Evolutionary conservation across 495 filamentous ascomycete species (phyloP), one percentile per base, ranked within the genome.

Genomic region (Chaetomium fimeti): DNA sequence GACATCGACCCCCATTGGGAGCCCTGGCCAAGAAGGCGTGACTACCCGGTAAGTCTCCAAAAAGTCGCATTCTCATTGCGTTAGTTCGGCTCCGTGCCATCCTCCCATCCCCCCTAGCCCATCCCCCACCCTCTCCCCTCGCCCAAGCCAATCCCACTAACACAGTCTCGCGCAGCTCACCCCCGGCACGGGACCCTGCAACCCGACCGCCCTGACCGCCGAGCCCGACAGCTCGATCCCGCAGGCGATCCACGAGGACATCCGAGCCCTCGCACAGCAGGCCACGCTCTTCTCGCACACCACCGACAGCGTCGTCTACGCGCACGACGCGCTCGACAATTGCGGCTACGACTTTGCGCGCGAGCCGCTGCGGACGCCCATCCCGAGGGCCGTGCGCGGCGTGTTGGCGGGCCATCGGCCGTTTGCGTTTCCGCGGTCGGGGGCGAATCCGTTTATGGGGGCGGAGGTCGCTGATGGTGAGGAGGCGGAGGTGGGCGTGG

Each of bases 201-300:
- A 38, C 32, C 32, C n/a, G 0, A 5, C 32, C 7, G 32, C 24
- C 20, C n/a, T 57, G 8, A 5, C 6, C 54, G 15, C 7, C 20
- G 16, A 15, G 32, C 54, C n/a, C 32, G 54, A 57, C 36, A 15
- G 6, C n/a, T 11, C 54, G 5, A n/a, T 42, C 32, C 54, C 54
- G 4, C n/a, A 18, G 8, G 12, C 9, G 4, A 5, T 57, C 18
- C 54, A 57, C 4, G n/a, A 24, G 3, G 2, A 25, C 54, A 12
- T 13, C 54, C 18, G 2, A 3, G 12, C 3, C n/a, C 54, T 15
- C 0, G 54, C 54, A 1, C 18, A 15, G 1, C 1, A 38, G 1
- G 54, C 32, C 54, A 20, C 54, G 20, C 32, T 57, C 32, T 57
- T 57, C 54, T 6, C 29, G 5, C 4, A 9, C 32, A 57, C 54